Conservation (phyloP, 2,329 filamentous ascomycete genomes). For the Aurifilum marmelostoma region DNA sequence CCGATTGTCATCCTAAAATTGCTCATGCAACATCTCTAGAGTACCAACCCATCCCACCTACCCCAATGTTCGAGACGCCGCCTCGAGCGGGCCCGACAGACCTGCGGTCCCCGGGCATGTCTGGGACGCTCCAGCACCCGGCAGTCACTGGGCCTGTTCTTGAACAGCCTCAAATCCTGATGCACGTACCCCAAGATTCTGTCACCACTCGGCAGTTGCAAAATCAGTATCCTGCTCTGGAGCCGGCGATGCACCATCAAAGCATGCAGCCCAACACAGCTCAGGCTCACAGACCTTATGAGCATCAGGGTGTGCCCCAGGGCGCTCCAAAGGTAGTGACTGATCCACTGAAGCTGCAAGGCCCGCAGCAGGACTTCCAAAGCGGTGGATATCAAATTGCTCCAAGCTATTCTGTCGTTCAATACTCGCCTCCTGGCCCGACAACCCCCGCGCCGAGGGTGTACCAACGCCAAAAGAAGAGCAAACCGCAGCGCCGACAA, state of each 20-base stretch:
- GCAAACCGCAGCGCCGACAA: conserved; percentile 9
- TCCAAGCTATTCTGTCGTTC: not conserved
- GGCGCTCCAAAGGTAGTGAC: conserved; percentile 35
- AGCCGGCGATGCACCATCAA: conserved; percentile 18
- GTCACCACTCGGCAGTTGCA: conserved; percentile 27
- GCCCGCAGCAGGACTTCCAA: conserved; percentile 28
- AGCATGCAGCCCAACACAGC: conserved; percentile 31
- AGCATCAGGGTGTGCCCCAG: conserved; percentile 33
- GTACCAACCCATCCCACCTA: conserved; percentile 20
- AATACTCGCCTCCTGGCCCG: conserved; percentile 4
- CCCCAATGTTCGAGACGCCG: conserved; percentile 14
- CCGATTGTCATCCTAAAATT: too few species aligned
- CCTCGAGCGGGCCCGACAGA: conserved; percentile 21
- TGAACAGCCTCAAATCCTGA: conserved; percentile 18
- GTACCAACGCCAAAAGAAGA: not conserved
- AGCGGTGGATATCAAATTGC: not conserved
- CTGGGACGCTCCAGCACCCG: conserved; percentile 16
- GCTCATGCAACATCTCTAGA: conserved; percentile 16
- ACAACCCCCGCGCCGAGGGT: not conserved
- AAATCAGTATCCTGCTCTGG: conserved; percentile 21
- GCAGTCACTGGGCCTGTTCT: conserved; percentile 23
- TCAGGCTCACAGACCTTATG: conserved; percentile 43
- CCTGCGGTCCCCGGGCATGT: conserved; percentile 14
- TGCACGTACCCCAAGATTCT: conserved; percentile 14
- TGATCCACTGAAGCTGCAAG: conserved; percentile 32